Conservation (phyloP, 306 rosid genomes). For the Cucurbita pepo region DNA sequence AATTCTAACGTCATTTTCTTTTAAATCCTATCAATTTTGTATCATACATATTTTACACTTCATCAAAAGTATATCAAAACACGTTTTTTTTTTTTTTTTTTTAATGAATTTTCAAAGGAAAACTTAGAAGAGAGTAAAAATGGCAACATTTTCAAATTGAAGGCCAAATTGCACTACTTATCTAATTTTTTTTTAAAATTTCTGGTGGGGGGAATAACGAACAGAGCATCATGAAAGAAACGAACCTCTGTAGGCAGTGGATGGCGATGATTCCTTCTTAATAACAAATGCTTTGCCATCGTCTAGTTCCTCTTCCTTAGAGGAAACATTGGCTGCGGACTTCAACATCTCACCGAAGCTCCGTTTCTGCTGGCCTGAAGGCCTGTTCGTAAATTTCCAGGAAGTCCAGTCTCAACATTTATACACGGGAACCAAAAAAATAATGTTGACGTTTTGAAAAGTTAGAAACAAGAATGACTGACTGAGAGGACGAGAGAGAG, state of each 20-base stretch:
- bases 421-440: background rate
- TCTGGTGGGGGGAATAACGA: background rate
- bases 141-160: no score
- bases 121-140: background rate
- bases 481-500: constrained; percentile 64
- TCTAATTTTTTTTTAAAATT: no score
- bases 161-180: no score
- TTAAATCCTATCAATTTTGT: background rate
- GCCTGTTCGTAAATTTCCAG: constrained; percentile 22
- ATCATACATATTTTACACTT: no score
- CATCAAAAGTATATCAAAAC: background rate
- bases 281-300: constrained; percentile 47
- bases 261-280: constrained; percentile 42
- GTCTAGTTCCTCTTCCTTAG: constrained; percentile 52
- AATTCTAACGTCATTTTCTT: no score
- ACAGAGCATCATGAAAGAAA: background rate
- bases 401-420: background rate
- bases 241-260: constrained; percentile 35
- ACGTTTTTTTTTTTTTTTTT: background rate
- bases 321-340: constrained; percentile 36
- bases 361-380: constrained; percentile 54
- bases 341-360: constrained; percentile 80
- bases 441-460: background rate
- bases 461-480: constrained; percentile 7
- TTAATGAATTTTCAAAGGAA: background rate